Percentiles rank a stretch among this genome's conserved stretches.
These are phyloP conservation scores for Neonectria punicea DNA, from an alignment of 2,329 filamentous ascomycete genomes.

Conservation along the genomic window DNA sequence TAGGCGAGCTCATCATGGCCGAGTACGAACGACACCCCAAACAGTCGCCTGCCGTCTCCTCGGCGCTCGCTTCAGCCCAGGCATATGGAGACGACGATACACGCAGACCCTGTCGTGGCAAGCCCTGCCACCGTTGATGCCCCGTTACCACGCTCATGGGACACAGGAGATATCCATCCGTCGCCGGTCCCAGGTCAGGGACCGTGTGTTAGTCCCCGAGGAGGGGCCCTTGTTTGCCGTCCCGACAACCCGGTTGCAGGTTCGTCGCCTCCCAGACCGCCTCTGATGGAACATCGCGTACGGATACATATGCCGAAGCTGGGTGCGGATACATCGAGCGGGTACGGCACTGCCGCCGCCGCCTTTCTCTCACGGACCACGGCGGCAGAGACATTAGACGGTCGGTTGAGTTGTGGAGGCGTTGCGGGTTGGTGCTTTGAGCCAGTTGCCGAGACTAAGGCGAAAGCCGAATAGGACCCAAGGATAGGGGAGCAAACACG, in stretches of 20 bases:
- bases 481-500: not conserved
- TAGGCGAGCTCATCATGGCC: slow-evolving; percentile 23
- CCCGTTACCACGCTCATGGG: not conserved
- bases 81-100: slow-evolving; percentile 14
- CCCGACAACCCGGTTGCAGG: slow-evolving; percentile 33
- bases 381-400: slow-evolving; percentile 3
- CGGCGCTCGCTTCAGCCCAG: slow-evolving; percentile 23
- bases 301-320: not conserved
- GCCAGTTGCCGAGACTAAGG: not conserved
- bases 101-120: not conserved
- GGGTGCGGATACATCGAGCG: not conserved
- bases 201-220: slow-evolving; percentile 13
- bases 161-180: slow-evolving; percentile 12
- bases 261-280: not conserved
- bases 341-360: slow-evolving; percentile 2
- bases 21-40: slow-evolving; percentile 4
- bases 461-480: not conserved
- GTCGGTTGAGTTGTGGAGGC: slow-evolving; percentile 21
- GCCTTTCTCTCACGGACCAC: not conserved
- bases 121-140: not conserved
- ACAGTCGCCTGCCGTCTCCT: slow-evolving; percentile 4
- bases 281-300: not conserved
- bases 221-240: slow-evolving; percentile 28
- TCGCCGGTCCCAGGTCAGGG: slow-evolving; percentile 16
- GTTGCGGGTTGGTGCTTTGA: slow-evolving; percentile 12